Evolutionary conservation across 2,329 filamentous ascomycete species (phyloP).

Genomic region (Alternaria hordeiaustralica): DNA sequence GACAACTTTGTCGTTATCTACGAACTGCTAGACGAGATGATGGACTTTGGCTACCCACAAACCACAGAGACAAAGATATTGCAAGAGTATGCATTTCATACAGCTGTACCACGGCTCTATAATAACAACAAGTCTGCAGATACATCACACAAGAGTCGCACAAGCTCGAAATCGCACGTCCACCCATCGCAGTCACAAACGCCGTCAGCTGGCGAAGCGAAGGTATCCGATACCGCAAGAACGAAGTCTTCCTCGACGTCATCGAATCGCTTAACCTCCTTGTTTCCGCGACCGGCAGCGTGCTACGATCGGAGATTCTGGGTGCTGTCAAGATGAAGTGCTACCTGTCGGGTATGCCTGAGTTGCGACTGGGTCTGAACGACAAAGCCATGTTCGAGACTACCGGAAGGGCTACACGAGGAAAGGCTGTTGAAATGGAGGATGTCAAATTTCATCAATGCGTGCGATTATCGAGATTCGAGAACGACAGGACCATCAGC

Average conservation of each 20-base stretch:
- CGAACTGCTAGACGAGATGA: constrained; percentile 98
- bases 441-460: constrained; percentile 99
- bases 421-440: constrained; percentile 99
- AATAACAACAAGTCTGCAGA: constrained; percentile 42
- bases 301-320: constrained; percentile 92
- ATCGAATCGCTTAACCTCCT: constrained; percentile 96
- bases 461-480: constrained; percentile 91
- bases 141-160: constrained; percentile 99
- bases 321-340: constrained; percentile 99
- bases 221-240: constrained; percentile 97
- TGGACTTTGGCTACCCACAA: constrained; percentile 99
- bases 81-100: constrained; percentile 69
- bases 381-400: constrained; percentile 99
- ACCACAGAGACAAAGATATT: constrained; percentile 98
- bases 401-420: constrained; percentile 88
- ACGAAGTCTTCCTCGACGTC: constrained; percentile 98
- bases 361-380: constrained; percentile 90
- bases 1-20: constrained; percentile 99
- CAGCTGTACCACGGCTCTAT: neutral
- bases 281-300: constrained; percentile 92
- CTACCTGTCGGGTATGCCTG: constrained; percentile 97
- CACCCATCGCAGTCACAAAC: constrained; percentile 97
- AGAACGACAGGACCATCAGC: constrained; percentile 97
- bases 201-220: constrained; percentile 98
- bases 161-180: constrained; percentile 93